Evolutionary conservation across 495 filamentous ascomycete species (phyloP).

Genomic region (Penicillium lividum): DNA sequence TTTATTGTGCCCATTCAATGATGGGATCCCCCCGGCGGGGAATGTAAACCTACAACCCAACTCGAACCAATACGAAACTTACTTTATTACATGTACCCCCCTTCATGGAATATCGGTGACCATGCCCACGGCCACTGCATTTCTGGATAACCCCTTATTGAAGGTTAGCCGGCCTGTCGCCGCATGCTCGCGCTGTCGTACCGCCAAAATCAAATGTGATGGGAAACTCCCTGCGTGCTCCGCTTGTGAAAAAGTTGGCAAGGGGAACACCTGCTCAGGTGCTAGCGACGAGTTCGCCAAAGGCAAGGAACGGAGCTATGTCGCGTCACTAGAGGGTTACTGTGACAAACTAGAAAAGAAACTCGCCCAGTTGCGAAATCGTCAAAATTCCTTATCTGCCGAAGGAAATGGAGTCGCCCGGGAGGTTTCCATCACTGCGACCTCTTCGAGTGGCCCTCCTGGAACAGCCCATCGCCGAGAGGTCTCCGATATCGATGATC

Average conservation of each 20-base stretch:
- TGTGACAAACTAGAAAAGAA: constrained; percentile 81
- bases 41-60: not conserved
- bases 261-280: constrained; percentile 80
- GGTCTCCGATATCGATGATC: constrained; percentile 73
- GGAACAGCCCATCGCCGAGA: constrained; percentile 51
- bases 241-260: constrained; percentile 84
- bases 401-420: constrained; percentile 60
- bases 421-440: constrained; percentile 51
- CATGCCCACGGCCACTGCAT: constrained; percentile 36
- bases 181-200: constrained; percentile 88
- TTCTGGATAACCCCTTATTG: constrained; percentile 73
- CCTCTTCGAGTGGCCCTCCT: constrained; percentile 41
- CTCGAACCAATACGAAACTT: not conserved
- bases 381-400: constrained; percentile 59
- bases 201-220: constrained; percentile 94
- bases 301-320: constrained; percentile 93
- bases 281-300: constrained; percentile 92
- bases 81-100: no score
- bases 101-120: constrained; percentile 1
- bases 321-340: constrained; percentile 84
- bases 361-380: constrained; percentile 56
- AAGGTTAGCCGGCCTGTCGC: constrained; percentile 90
- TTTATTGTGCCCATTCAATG: not conserved
- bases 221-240: constrained; percentile 92
- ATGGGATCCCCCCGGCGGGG: not conserved